A percentile compares a stretch with the other conserved stretches of the same genome.
Conservation (phyloP, 2,329 filamentous ascomycete species). For the Phialophora verrucosa region DNA sequence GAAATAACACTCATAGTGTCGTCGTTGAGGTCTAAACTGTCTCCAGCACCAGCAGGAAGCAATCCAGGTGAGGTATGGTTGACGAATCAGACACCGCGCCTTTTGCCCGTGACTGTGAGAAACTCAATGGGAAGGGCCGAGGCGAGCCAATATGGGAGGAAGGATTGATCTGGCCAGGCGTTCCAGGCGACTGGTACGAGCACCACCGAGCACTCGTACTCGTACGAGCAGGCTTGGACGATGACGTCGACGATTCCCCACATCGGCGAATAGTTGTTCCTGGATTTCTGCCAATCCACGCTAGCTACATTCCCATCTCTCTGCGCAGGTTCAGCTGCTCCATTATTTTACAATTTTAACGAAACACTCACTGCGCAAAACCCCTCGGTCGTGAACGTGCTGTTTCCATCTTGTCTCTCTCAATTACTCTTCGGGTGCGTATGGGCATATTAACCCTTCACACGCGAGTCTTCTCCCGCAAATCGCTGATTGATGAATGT, state of each 20-base stretch:
- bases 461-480: not conserved
- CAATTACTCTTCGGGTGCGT: slow-evolving; percentile 1
- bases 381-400: not conserved
- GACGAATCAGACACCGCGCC: too few species aligned
- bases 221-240: not conserved
- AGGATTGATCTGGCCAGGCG: too few species aligned
- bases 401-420: slow-evolving; percentile 1
- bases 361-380: not conserved
- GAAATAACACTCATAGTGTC: too few species aligned
- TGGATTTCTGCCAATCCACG: slow-evolving; percentile 14
- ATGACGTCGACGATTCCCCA: slow-evolving; percentile 2
- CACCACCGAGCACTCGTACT: not conserved
- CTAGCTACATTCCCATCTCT: slow-evolving; percentile 6
- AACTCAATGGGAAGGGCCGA: too few species aligned
- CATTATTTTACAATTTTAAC: slow-evolving; percentile 10
- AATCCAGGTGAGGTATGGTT: too few species aligned
- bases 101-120: not conserved
- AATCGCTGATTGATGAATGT: slow-evolving; percentile 12
- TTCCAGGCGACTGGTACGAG: not conserved
- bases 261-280: slow-evolving; percentile 1
- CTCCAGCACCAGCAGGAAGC: too few species aligned
- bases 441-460: not conserved
- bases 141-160: too few species aligned
- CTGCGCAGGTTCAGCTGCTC: slow-evolving; percentile 10
- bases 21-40: too few species aligned